Conservation (phyloP, 2,329 filamentous ascomycete species). For the Aspergillus nomiae region DNA sequence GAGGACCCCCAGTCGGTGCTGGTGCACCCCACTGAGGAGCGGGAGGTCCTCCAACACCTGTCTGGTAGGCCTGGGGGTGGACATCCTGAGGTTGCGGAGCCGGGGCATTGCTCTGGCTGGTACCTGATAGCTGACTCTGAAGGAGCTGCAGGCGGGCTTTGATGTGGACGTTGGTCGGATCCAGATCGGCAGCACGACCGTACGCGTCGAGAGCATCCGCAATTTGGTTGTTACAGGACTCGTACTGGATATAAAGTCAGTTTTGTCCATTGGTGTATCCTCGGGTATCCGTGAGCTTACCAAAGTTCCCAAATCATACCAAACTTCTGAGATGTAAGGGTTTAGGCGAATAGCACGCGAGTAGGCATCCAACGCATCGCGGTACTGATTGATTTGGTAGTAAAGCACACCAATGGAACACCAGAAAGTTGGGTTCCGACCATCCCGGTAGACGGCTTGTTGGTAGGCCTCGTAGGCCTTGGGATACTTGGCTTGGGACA, state of each 20-base stretch:
- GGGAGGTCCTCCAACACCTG: slow-evolving; percentile 78
- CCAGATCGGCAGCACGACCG: slow-evolving; percentile 88
- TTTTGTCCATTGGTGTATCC: background rate
- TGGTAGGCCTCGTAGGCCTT: slow-evolving; percentile 99
- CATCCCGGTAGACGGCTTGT: slow-evolving; percentile 96
- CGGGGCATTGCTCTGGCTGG: slow-evolving; percentile 74
- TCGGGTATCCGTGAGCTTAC: slow-evolving; percentile 56
- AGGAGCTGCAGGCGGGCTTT: slow-evolving; percentile 90
- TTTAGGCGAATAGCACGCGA: slow-evolving; percentile 95
- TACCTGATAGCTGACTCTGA: slow-evolving; percentile 71
- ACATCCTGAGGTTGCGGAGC: slow-evolving; percentile 80
- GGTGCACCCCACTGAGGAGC: slow-evolving; percentile 88
- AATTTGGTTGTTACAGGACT: slow-evolving; percentile 98
- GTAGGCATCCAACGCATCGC: slow-evolving; percentile 95
- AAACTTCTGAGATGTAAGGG: slow-evolving; percentile 97
- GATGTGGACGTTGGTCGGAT: slow-evolving; percentile 91
- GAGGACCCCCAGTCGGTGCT: slow-evolving; percentile 49
- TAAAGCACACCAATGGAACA: slow-evolving; percentile 98
- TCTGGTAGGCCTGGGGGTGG: slow-evolving; percentile 91
- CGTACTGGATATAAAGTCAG: slow-evolving; percentile 64
- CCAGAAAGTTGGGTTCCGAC: slow-evolving; percentile 98
- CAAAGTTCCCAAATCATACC: slow-evolving; percentile 96
- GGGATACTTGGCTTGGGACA: slow-evolving; percentile 98
- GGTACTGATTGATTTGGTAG: slow-evolving; percentile 99
- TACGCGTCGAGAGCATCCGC: slow-evolving; percentile 95